phyloP scores from a whole-genome alignment of 148 eudicot species.

The Amaranthus palmeri region DNA sequence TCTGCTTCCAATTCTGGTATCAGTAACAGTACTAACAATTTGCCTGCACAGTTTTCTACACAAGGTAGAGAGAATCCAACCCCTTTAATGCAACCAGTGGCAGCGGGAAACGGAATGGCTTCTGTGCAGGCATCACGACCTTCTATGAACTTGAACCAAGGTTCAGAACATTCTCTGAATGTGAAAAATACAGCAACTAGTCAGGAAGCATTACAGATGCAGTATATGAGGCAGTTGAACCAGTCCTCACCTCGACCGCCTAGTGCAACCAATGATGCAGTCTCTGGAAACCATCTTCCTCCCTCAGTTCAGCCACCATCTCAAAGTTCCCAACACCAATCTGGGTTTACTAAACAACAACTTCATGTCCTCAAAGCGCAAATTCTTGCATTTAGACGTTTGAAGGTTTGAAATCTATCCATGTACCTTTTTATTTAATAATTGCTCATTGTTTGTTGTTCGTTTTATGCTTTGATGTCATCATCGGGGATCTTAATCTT shows the following conservation, averaged over 20 bases:
- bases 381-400: conserved; percentile 86
- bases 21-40: conserved; percentile 30
- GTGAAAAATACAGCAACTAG: conserved; percentile 40
- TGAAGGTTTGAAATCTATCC: conserved; percentile 57
- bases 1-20: conserved; percentile 35
- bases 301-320: conserved; percentile 46
- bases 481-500: not conserved
- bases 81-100: conserved; percentile 47
- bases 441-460: conserved; percentile 13
- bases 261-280: conserved; percentile 45
- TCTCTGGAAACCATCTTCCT: conserved; percentile 34
- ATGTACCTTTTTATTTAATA: conserved; percentile 11
- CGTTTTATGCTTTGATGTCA: not conserved
- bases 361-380: conserved; percentile 93
- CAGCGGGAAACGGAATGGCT: conserved; percentile 56
- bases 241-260: conserved; percentile 56
- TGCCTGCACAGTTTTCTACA: conserved; percentile 40
- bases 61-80: conserved; percentile 57
- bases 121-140: conserved; percentile 51
- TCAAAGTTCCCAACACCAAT: conserved; percentile 39
- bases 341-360: conserved; percentile 83
- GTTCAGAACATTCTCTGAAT: conserved; percentile 45
- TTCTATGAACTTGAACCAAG: conserved; percentile 69
- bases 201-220: conserved; percentile 57
- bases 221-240: conserved; percentile 51